A percentile compares a stretch with the other conserved stretches of the same genome.
These are phyloP conservation scores for Entomortierella chlamydospora DNA, from an alignment of 192 early-diverging fungal species.

Conservation along the genomic window DNA sequence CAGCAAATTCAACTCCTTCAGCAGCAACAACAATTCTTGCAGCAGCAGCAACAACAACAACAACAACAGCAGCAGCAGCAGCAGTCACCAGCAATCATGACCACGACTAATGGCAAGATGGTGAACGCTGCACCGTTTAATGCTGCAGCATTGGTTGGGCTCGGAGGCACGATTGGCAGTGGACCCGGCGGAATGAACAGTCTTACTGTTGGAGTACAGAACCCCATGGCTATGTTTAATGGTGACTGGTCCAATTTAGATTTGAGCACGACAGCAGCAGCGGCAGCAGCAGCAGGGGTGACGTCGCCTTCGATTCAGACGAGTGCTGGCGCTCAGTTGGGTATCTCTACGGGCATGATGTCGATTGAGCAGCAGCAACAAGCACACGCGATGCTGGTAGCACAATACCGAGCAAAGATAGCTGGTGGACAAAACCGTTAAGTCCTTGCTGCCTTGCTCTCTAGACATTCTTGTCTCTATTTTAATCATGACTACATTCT, in stretches of 20 bases:
- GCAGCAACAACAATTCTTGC: constrained; percentile 42
- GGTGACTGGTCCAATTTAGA: constrained; percentile 54
- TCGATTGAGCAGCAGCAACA: constrained; percentile 52
- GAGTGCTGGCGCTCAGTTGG: constrained; percentile 24
- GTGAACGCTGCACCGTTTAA: constrained; percentile 43
- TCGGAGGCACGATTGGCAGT: constrained; percentile 20
- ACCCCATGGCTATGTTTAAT: constrained; percentile 55
- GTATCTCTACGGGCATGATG: constrained; percentile 52
- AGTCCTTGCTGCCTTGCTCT: too few species aligned
- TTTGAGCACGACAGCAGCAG: constrained; percentile 45
- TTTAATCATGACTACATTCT: neutral
- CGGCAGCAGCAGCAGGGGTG: constrained; percentile 41
- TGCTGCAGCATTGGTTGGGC: constrained; percentile 16
- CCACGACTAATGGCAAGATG: constrained; percentile 55
- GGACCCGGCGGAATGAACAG: constrained; percentile 14
- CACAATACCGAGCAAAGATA: constrained; percentile 52
- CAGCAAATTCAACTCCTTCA: constrained; percentile 43
- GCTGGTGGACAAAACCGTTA: constrained; percentile 45
- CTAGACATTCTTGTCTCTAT: neutral
- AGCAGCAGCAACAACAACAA: constrained; percentile 43
- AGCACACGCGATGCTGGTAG: constrained; percentile 43
- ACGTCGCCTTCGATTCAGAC: constrained; percentile 30
- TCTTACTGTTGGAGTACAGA: constrained; percentile 45
- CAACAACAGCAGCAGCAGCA: constrained; percentile 43
- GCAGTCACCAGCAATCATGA: constrained; percentile 48